phyloP scores from a whole-genome alignment of 371 early-diverging fungal genomes.

The Mucor saturninus region DNA sequence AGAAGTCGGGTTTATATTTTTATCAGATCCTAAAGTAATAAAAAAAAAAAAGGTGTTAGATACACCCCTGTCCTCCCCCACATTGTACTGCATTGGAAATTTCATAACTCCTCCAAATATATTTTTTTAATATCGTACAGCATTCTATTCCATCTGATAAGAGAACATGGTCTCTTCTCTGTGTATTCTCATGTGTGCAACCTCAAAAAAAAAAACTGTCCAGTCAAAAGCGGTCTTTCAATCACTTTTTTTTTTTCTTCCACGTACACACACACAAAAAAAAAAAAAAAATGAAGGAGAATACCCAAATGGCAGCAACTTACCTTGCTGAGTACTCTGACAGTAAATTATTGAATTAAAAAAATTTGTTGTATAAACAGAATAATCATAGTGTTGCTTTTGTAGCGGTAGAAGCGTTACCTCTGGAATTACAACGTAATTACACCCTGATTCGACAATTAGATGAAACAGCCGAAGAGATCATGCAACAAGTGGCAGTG shows the following conservation, averaged over 20 bases:
- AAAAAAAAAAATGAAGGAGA: constrained; percentile 11
- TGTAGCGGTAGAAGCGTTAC: constrained; percentile 84
- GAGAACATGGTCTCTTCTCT: neutral
- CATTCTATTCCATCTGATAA: constrained; percentile 4
- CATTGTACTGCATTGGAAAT: neutral
- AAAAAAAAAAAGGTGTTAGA: neutral
- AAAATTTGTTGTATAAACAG: no score
- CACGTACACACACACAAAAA: neutral
- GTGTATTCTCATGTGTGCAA: neutral
- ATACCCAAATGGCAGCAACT: constrained; percentile 6
- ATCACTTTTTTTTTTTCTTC: neutral
- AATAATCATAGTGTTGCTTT: neutral
- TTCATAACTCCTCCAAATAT: no score
- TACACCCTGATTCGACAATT: constrained; percentile 89
- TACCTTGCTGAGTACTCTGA: constrained; percentile 29
- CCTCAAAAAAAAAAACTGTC: neutral
- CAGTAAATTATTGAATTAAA: constrained; percentile 14
- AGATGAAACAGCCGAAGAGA: constrained; percentile 79
- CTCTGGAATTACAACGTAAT: constrained; percentile 88
- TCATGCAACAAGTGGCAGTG: constrained; percentile 64
- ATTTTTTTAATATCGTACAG: neutral
- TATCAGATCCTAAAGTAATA: constrained; percentile 16
- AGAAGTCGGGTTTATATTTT: constrained; percentile 14
- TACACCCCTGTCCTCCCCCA: neutral
- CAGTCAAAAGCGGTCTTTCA: neutral